These are phyloP conservation scores for Penicillium olsonii DNA, from an alignment of 2,329 filamentous ascomycete genomes.

Conservation along the genomic window DNA sequence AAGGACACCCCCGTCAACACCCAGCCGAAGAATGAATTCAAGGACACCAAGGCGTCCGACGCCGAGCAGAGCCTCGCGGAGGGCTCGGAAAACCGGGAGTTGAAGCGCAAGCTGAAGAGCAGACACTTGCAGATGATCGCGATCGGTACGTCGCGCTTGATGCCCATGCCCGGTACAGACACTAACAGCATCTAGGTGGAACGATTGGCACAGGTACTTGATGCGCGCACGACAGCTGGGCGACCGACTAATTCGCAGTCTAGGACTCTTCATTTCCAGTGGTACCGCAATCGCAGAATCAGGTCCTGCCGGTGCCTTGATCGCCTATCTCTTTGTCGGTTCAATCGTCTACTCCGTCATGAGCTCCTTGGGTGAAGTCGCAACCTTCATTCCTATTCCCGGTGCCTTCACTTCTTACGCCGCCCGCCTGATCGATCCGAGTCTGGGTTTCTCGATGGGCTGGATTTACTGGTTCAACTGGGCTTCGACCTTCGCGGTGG, in stretches of 20 bases:
- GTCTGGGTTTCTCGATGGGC: conserved; percentile 73
- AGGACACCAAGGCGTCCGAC: conserved; percentile 19
- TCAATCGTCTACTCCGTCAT: conserved; percentile 74
- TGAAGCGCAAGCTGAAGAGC: conserved; percentile 27
- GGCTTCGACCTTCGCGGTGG: conserved; percentile 72
- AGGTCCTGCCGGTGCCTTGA: conserved; percentile 65
- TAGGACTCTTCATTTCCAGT: conserved; percentile 68
- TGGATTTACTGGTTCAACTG: conserved; percentile 84
- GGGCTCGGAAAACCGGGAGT: conserved; percentile 15
- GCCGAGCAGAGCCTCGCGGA: conserved; percentile 18
- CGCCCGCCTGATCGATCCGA: conserved; percentile 70
- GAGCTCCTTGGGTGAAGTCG: conserved; percentile 67
- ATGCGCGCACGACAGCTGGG: not conserved
- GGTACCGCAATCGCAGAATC: conserved; percentile 63
- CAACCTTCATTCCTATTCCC: conserved; percentile 72
- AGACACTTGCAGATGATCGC: conserved; percentile 28
- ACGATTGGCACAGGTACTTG: conserved; percentile 27
- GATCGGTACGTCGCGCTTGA: conserved; percentile 18
- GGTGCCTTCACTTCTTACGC: conserved; percentile 77
- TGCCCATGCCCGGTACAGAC: conserved; percentile 7
- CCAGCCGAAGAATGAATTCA: conserved; percentile 12
- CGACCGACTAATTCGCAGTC: conserved; percentile 5
- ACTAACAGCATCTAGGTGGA: conserved; percentile 13
- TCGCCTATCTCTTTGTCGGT: conserved; percentile 70
- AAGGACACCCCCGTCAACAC: too few species aligned